Evolutionary conservation across 805 yeast species (phyloP), one percentile per base, ranked within the genome.

Genomic region (Candida sonorensis): DNA sequence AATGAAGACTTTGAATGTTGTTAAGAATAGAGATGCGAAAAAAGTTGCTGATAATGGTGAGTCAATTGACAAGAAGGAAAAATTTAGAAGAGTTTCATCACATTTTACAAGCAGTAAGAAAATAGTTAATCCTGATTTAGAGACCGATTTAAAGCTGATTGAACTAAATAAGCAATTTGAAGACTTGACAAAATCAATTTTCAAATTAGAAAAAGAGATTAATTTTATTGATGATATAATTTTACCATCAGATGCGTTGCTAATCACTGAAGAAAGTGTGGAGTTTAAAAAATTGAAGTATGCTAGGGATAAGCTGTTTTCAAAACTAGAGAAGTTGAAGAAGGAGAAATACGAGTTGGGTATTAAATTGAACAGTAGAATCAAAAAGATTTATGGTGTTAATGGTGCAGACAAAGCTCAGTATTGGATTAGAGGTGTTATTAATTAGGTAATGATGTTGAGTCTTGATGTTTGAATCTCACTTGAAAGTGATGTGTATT

Each of bases 391-490:
- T 9, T 48, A 53, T 35, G 61, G 61, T 14, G 44, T 31, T 24
- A 43, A 53, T 23, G 55, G 55, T 14, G 52, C 55, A 10, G 56
- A 51, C 30, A 65, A 66, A 57, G 73, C 75, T 53, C 72, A 69
- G 62, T 71, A 68, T 65, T 58, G 61, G 74, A 69, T 67, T 51
- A 69, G 75, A 62, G 73, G 75, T 50, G 68, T 64, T 62, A n/a
- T n/a, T n/a, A 64, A 67, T 22, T 22, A 13, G 24, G 8, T 13
- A 22, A 11, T 22, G n/a, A 22, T 7, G 8, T 7, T n/a, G n/a
- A n/a, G n/a, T n/a, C n/a, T n/a, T n/a, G n/a, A n/a, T n/a, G n/a
- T n/a, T n/a, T n/a, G n/a, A n/a, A n/a, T n/a, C n/a, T n/a, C n/a
- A n/a, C n/a, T n/a, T n/a, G n/a, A n/a, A n/a, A n/a, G n/a, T n/a